Base-by-base conservation (phyloP, 2,329 filamentous ascomycete species). In the Colletotrichum horii region DNA sequence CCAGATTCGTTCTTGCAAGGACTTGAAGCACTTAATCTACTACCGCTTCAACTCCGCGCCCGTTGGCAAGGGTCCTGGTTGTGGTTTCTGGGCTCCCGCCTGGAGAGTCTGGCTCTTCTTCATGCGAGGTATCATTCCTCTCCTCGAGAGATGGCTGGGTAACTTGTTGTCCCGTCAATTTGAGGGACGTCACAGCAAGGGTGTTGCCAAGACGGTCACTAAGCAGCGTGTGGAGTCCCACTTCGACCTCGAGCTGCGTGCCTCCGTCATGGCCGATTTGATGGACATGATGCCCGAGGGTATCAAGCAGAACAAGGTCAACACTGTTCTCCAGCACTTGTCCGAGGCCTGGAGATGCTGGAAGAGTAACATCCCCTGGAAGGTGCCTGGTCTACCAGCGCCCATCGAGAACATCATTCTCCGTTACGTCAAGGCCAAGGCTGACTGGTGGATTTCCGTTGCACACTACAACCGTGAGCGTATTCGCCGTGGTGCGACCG, bases 241-340 rank as follows among this genome's bases (percentile, higher is more conserved):
- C 83, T 99, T 98, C 82, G 97, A 99, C 85, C 90, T 99, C 72
- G 97, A 99, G 85, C 92, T 99, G 66, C 95, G 97, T 81, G 97
- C 97, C 19, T 98, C 97, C 1, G 97, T 99, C 78, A 99, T 99
- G 96, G 96, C 96, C 60, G 97, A 99, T 85, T 89, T 99, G 66
- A 98, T 98, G 94, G 97, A 99, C 82, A 99, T 99, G 97, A 99
- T 99, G 97, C 97, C 97, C 0, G 97, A 99, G 83, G 97, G 97
- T 79, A 98, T 99, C 87, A 98, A 98, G 85, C 97, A 99, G 84
- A 99, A 97, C 88, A 99, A 99, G 87, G 96, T 99, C 84, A 98
- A 99, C 85, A 98, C 96, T 2, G 96, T 99, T 60, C 88, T 99
- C 70, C 97, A 98, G 82, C 97, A 99, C 89, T 87, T 99, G 56